Base-by-base conservation (phyloP, 2,329 filamentous ascomycete genomes). In the Hawksworthiomyces lignivorus region DNA sequence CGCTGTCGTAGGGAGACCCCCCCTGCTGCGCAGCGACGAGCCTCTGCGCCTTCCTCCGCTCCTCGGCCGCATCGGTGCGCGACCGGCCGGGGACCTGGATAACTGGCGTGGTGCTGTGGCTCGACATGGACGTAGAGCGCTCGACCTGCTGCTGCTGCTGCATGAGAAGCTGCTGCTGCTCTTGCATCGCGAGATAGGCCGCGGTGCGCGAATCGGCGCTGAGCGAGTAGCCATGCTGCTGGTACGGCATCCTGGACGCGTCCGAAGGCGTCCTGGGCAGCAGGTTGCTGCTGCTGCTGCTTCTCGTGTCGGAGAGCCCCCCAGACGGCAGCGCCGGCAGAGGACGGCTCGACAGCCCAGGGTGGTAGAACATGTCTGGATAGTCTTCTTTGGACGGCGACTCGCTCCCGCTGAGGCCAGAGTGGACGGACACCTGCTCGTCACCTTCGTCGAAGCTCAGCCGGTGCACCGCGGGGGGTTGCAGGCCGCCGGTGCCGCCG, bases 361-460 rank as follows among this genome's bases (percentile, higher is more conserved):
- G 89, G 54, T 97, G 88, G 59, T 94, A 98, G 58, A 95, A 95
- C 57, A 97, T 80, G 53, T 95, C 92, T 15, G 84, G 85, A 48
- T 87, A 86, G 43, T 88, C 87, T 32, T 84, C 80, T 49, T 77
- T 77, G 27, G 67, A 63, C 1, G 82, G 80, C 21, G 81, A 85
- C 28, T 86, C 80, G 51, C 77, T 80, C 28, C 64, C 75, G 52
- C 66, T 82, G 49, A 63, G 70, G 43, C 64, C 73, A 7, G 74
- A 70, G 57, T 75, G 62, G 34, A 80, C 51, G 2, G 74, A 78
- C 15, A 73, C 72, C 12, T 70, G 73, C 59, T 97, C 92, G 52
- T 96, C 92, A 2, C 87, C 90, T 57, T 95, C 87, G 52, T 97
- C 90, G 53, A 92, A 96, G 62, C 88, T 96, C 54, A 88, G 70